Percentiles rank a stretch among this genome's conserved stretches.
Evolutionary conservation across 140 eudicot genomes (phyloP).

Genomic region (Anethum foeniculum): DNA sequence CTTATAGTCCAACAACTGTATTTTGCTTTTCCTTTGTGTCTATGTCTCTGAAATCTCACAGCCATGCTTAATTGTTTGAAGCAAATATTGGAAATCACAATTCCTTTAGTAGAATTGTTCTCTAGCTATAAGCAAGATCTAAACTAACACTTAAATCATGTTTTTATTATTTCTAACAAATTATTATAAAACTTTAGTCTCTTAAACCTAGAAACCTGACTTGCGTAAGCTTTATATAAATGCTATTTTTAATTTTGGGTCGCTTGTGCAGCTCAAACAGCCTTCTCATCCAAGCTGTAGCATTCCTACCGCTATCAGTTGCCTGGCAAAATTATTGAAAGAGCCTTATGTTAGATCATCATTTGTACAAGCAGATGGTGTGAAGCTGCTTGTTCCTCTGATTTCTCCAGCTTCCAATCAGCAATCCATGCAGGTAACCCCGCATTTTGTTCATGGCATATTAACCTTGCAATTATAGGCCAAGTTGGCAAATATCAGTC

Average conservation of each 20-base stretch:
- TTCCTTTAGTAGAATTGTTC: neutral
- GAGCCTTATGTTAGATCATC: constrained; percentile 75
- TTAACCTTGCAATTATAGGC: neutral
- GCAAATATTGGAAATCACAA: neutral
- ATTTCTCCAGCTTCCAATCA: constrained; percentile 95
- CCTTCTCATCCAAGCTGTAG: constrained; percentile 87
- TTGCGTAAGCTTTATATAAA: neutral
- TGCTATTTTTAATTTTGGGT: constrained; percentile 7
- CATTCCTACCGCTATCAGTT: constrained; percentile 54
- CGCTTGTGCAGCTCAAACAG: constrained; percentile 60
- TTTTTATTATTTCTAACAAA: neutral
- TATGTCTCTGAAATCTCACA: neutral
- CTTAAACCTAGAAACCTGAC: neutral
- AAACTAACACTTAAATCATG: neutral
- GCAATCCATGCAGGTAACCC: constrained; percentile 83
- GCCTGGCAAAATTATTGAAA: constrained; percentile 69
- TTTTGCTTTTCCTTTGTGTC: neutral
- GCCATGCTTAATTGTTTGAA: neutral
- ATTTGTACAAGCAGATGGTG: constrained; percentile 94
- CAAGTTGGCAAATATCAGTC: neutral
- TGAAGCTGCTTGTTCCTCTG: constrained; percentile 78
- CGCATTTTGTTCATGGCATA: neutral
- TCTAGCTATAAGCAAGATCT: neutral
- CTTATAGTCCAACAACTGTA: neutral
- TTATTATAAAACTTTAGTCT: neutral